Evolutionary conservation across 1,139 yeast species (phyloP).

Genomic region (Sugiyamaella pinicola): DNA sequence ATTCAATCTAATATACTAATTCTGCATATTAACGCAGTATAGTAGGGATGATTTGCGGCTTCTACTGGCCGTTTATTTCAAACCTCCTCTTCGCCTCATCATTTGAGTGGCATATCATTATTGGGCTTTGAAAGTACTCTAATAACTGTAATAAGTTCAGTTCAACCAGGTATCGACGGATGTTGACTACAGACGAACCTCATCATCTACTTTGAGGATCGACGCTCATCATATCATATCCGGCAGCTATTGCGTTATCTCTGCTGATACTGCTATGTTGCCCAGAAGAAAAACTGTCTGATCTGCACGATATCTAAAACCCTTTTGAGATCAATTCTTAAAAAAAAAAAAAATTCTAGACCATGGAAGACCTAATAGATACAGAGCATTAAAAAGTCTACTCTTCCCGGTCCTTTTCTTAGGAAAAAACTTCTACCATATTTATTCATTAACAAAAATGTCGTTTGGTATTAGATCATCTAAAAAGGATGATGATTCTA

Average conservation of each 20-base stretch:
- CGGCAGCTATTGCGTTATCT: constrained; percentile 2
- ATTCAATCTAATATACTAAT: too few relatives aligned
- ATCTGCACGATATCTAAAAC: background rate
- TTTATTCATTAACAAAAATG: background rate
- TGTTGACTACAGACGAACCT: too few relatives aligned
- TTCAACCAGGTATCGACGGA: too few relatives aligned
- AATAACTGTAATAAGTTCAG: too few relatives aligned
- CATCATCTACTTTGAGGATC: background rate
- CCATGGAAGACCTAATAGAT: background rate
- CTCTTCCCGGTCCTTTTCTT: too few relatives aligned
- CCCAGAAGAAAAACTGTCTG: background rate
- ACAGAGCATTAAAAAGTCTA: background rate
- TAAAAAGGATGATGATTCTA: background rate
- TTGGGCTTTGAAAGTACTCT: too few relatives aligned
- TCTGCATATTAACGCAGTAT: too few relatives aligned
- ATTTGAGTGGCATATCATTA: too few relatives aligned
- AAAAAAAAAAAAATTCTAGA: too few relatives aligned
- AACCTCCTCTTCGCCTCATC: too few relatives aligned
- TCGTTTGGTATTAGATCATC: background rate
- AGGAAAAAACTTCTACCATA: background rate
- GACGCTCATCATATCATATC: constrained; percentile 1
- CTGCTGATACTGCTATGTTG: background rate
- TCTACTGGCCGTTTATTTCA: too few relatives aligned
- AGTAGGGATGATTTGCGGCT: too few relatives aligned
- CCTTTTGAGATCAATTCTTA: background rate